Percentiles rank a stretch among this genome's conserved stretches.
phyloP scores from a whole-genome alignment of 768 basidiomycete genomes.

The Lactarius evosmus region DNA sequence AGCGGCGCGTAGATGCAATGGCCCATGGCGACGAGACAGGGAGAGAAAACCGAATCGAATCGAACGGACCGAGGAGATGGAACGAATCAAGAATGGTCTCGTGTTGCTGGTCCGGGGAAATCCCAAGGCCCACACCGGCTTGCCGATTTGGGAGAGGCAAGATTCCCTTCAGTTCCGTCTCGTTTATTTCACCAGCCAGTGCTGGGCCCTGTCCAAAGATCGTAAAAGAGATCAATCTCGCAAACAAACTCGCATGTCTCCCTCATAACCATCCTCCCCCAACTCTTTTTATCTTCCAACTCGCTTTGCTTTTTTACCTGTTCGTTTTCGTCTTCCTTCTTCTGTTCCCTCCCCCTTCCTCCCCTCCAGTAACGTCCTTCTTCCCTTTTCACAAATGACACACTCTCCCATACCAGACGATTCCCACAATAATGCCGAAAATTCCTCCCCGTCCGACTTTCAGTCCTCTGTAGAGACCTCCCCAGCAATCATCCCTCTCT shows the following conservation, averaged over 20 bases:
- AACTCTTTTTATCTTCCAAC: neutral
- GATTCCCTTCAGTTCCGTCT: constrained; percentile 23
- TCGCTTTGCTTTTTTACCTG: constrained; percentile 8
- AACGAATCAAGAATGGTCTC: constrained; percentile 5
- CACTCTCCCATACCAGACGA: constrained; percentile 26
- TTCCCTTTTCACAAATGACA: constrained; percentile 12
- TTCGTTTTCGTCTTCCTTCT: constrained; percentile 11
- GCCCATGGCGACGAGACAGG: constrained; percentile 5
- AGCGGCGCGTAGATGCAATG: constrained; percentile 2
- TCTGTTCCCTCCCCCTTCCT: neutral
- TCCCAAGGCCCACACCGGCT: constrained; percentile 16
- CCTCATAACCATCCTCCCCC: constrained; percentile 24
- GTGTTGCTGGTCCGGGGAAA: constrained; percentile 18
- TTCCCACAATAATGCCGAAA: constrained; percentile 18
- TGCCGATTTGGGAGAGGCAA: constrained; percentile 17
- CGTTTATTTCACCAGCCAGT: constrained; percentile 24
- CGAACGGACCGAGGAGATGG: neutral
- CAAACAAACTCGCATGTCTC: constrained; percentile 23
- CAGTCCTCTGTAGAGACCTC: constrained; percentile 27
- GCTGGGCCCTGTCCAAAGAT: constrained; percentile 21
- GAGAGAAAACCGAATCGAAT: constrained; percentile 1
- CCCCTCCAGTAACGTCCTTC: neutral
- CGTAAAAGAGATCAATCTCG: constrained; percentile 27
- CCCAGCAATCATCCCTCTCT: constrained; percentile 22
- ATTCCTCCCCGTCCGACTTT: constrained; percentile 26